Evolutionary conservation across 1,284 basidiomycete genomes (phyloP).

Genomic region (Jaminaea rosea): DNA sequence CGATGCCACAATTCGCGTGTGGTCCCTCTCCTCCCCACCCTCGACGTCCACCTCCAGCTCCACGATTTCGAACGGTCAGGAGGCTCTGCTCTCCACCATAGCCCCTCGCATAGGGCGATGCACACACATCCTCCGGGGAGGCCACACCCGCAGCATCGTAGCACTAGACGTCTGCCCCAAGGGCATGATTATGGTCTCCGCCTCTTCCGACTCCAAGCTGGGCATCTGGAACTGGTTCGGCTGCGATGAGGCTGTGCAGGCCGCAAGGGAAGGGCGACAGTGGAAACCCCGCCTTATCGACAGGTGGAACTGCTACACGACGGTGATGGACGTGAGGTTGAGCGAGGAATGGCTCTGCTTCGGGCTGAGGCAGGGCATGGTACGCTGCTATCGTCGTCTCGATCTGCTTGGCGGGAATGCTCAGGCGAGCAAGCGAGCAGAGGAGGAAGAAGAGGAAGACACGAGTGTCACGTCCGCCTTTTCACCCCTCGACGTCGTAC

Average conservation of each 20-base stretch:
- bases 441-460: no score
- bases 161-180: neutral
- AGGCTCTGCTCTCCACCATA: no score
- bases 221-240: constrained; percentile 1
- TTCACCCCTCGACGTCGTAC: no score
- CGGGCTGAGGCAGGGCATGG: neutral
- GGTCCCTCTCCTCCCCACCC: no score
- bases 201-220: neutral
- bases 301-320: neutral
- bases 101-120: neutral
- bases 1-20: neutral
- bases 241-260: neutral
- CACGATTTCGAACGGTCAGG: no score
- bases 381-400: neutral
- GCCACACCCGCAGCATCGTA: neutral
- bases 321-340: neutral
- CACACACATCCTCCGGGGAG: neutral
- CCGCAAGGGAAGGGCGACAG: neutral
- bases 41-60: no score
- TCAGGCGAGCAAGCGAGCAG: no score
- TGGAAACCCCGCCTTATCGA: neutral
- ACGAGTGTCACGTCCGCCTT: no score
- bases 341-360: neutral
- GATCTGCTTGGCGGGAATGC: neutral
- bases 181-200: neutral